Base-by-base conservation (phyloP, 768 basidiomycete species). In the Pulveroboletus frians region DNA sequence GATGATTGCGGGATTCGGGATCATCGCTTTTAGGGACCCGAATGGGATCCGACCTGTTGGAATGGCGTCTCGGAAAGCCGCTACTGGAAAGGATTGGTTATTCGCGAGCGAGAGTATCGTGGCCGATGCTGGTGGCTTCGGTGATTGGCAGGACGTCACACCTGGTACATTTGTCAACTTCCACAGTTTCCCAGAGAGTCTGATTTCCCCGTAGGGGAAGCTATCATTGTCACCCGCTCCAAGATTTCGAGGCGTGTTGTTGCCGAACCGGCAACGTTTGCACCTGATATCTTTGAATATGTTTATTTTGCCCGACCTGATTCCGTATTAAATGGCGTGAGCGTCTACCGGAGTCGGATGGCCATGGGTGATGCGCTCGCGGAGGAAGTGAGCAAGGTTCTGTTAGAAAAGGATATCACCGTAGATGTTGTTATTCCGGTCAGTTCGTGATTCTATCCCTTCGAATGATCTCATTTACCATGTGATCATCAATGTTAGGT, bases 1-100 rank as follows among this genome's bases (percentile, higher is more conserved):
- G n/a, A 98, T 99, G 96, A 79, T 99, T 35, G 95, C 96, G 26
- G 96, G 96, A 34, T 98, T 98, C 67, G 96, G 96, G 1, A 85
- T 98, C 51, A 94, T 99, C 64, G 96, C 88, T 0, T 99, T 99
- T 74, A 78, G 96, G 53, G 96, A 99, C 69, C 96, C 94, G 9
- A 96, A 97, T 62, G 96, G 96, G 40, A 97, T 99, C 57, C 78
- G 96, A 30, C 96, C 96, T 1, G 73, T 94, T 27, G 96, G 96
- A 1, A 79, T 93, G 76, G 94, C 81, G 2, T 77, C 77, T 23
- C 76, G 95, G 41, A 80, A 77, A 50, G 62, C 71, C 9, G 72
- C 69, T 4, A 69, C 65, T 2, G 88, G 86, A 5, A 77, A 70
- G 49, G 96, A 99, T 65, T 95, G 95, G 72, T 67, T 98, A 36